Base-by-base conservation (phyloP, 2,329 filamentous ascomycete species). In the Nothopassalora personata region DNA sequence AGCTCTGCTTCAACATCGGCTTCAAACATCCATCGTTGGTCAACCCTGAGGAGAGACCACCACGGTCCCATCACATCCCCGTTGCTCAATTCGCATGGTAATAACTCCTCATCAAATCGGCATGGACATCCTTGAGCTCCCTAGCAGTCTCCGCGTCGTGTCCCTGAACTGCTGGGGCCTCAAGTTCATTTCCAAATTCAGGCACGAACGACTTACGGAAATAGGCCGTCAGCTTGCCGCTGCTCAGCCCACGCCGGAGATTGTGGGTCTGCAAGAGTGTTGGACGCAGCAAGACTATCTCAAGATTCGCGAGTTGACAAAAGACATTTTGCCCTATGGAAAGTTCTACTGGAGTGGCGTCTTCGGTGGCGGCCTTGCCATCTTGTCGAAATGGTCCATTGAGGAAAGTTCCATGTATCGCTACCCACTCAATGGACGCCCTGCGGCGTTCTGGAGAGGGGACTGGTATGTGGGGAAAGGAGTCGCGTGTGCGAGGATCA, bases 381-480 rank as follows among this genome's bases (percentile, higher is more conserved):
- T 97, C 64, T 79, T 97, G 51, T 95, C 90, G 51, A 84, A 86
- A 80, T 97, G 91, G 91, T 92, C 93, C 23, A 91, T 99, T 64
- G 87, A 90, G 68, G 89, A 96, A 77, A 92, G 87, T 74, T 86
- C 82, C 69, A 96, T 97, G 91, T 82, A 85, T 66, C 81, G 81
- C 3, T 99, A 97, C 72, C 86, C 91, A n/a, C 81, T 99, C 55
- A 97, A 96, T 73, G 94, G 94, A 18, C 84, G 93, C 18, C 94
- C 94, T 5, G 93, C 91, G 9, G 93, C 93, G 4, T 96, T 97
- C 75, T 97, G 88, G 77, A 82, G 93, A 60, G 94, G 94, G 10
- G 93, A 97, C 74, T 97, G 93, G 91, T 97, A 86, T 71, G 92
- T 97, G 9, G 94, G 94, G 0, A 97, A 97, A 73, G 94, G 94